Conservation (phyloP, 2,329 filamentous ascomycete species). For the Dothidotthia symphoricarpi region DNA sequence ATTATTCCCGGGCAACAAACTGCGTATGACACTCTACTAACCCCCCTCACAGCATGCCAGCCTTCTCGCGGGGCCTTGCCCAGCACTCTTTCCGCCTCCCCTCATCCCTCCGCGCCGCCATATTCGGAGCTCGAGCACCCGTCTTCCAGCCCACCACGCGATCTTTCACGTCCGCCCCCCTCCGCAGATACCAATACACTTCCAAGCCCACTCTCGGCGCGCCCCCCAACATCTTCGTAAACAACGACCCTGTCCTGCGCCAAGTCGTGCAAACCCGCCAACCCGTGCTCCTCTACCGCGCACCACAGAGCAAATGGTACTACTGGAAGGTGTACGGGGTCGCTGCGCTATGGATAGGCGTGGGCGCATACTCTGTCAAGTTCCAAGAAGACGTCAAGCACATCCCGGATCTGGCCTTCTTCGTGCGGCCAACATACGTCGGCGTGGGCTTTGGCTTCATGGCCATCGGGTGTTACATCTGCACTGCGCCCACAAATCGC, state of each 20-base stretch:
- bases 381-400: constrained; percentile 35
- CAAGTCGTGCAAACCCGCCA: constrained; percentile 29
- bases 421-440: constrained; percentile 36
- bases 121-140: constrained; percentile 30
- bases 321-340: constrained; percentile 30
- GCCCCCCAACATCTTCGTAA: constrained; percentile 15
- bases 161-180: constrained; percentile 25
- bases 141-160: constrained; percentile 18
- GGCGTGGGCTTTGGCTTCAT: constrained; percentile 30
- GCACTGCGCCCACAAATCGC: constrained; percentile 31
- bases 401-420: constrained; percentile 29
- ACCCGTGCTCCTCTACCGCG: constrained; percentile 37
- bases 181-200: constrained; percentile 24
- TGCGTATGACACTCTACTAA: not conserved
- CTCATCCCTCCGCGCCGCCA: constrained; percentile 32
- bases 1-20: not conserved
- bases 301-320: constrained; percentile 27
- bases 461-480: constrained; percentile 33
- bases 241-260: constrained; percentile 35
- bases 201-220: constrained; percentile 7
- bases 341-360: constrained; percentile 26
- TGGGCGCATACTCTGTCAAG: constrained; percentile 30
- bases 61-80: constrained; percentile 32
- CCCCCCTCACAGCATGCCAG: constrained; percentile 24
- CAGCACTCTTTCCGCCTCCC: constrained; percentile 33